phyloP scores from a whole-genome alignment of 2,329 filamentous ascomycete species.

The Lojkania enalia region DNA sequence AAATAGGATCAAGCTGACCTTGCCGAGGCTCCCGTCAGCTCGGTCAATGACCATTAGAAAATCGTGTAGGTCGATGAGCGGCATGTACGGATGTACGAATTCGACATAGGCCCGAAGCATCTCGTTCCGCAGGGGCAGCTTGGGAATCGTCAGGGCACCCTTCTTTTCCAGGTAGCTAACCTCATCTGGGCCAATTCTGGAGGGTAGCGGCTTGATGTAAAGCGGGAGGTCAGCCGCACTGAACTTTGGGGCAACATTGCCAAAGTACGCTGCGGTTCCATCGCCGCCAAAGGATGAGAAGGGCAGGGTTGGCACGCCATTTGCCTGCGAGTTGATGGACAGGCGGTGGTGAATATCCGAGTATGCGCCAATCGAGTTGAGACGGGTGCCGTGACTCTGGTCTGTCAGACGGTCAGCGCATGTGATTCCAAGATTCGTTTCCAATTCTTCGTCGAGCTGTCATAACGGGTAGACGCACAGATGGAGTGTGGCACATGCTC shows the following conservation, averaged over 20 bases:
- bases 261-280: constrained; percentile 39
- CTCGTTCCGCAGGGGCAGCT: constrained; percentile 71
- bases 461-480: constrained; percentile 53
- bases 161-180: constrained; percentile 81
- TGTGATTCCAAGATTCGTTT: constrained; percentile 11
- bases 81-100: constrained; percentile 94
- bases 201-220: constrained; percentile 79
- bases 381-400: constrained; percentile 52
- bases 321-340: constrained; percentile 45
- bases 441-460: background rate
- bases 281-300: constrained; percentile 41
- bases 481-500: constrained; percentile 67
- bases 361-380: constrained; percentile 41
- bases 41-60: constrained; percentile 64
- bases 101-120: constrained; percentile 82
- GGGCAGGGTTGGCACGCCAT: constrained; percentile 38
- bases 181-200: constrained; percentile 78
- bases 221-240: constrained; percentile 56
- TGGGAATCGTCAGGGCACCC: constrained; percentile 79
- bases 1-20: constrained; percentile 83
- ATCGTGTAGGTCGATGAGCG: constrained; percentile 71
- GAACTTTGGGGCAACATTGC: constrained; percentile 55
- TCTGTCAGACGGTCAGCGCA: constrained; percentile 44
- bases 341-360: constrained; percentile 51
- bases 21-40: constrained; percentile 69